Conservation (phyloP, 2,329 filamentous ascomycete species). For the Hymenoscyphus fraxineus region DNA sequence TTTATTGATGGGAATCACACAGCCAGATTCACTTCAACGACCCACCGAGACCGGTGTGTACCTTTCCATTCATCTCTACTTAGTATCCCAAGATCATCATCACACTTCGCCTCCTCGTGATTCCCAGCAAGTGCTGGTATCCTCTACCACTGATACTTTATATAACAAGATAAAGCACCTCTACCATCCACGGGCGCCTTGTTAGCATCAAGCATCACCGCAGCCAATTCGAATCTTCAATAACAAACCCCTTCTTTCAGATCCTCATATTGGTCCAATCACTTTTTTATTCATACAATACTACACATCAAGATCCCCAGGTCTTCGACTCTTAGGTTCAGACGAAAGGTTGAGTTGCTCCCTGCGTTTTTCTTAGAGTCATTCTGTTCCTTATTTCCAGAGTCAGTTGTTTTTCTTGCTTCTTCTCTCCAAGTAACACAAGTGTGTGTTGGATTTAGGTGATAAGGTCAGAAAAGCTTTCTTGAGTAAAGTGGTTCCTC, state of each 20-base stretch:
- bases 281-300: not conserved
- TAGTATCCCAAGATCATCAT: not conserved
- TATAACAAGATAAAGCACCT: not conserved
- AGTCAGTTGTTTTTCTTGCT: not conserved
- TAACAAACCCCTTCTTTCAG: not conserved
- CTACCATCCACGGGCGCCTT: not conserved
- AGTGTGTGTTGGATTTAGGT: not conserved
- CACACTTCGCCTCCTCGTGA: not conserved
- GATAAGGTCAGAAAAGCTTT: not conserved
- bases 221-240: not conserved
- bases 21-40: not conserved
- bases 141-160: not conserved
- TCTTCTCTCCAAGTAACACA: not conserved
- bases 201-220: not conserved
- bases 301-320: not conserved
- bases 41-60: not conserved
- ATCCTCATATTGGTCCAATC: not conserved
- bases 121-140: not conserved
- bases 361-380: not conserved
- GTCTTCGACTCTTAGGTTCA: not conserved
- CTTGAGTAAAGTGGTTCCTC: not conserved
- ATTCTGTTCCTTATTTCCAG: not conserved
- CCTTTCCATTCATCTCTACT: not conserved
- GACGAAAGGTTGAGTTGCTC: not conserved
- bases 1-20: not conserved